Percentiles rank a stretch among this genome's conserved stretches.
Evolutionary conservation across 2,329 filamentous ascomycete species (phyloP).

Genomic region (Pyrenochaeta sp.): DNA sequence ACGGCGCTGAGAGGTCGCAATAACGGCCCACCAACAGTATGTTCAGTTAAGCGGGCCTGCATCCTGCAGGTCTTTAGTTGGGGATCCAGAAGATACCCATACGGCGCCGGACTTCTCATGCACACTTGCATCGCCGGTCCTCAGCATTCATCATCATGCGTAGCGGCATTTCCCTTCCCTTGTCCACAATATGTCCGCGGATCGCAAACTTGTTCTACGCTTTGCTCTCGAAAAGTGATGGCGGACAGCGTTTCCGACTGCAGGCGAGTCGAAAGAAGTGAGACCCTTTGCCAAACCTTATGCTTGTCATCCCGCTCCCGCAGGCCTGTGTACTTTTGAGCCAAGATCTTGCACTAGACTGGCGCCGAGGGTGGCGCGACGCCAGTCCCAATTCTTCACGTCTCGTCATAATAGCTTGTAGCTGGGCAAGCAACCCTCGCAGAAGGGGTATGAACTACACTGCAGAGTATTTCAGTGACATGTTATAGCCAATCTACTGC

Average conservation of each 20-base stretch:
- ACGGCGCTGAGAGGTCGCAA: constrained; percentile 35
- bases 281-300: constrained; percentile 48
- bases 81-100: constrained; percentile 27
- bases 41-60: constrained; percentile 39
- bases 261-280: constrained; percentile 24
- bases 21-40: constrained; percentile 21
- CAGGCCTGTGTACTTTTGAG: constrained; percentile 37
- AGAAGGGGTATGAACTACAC: constrained; percentile 8
- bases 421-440: constrained; percentile 15
- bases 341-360: constrained; percentile 36
- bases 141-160: constrained; percentile 35
- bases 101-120: constrained; percentile 35
- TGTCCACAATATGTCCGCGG: constrained; percentile 14
- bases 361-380: constrained; percentile 34
- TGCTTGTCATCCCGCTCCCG: constrained; percentile 52
- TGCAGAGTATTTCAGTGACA: constrained; percentile 17
- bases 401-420: constrained; percentile 36
- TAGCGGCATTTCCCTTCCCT: constrained; percentile 20
- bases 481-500: constrained; percentile 20
- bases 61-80: constrained; percentile 34
- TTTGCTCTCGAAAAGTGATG: constrained; percentile 5
- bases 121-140: constrained; percentile 29
- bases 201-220: constrained; percentile 4
- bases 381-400: constrained; percentile 30
- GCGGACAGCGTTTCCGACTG: constrained; percentile 22